Percentiles rank a stretch among this genome's conserved stretches.
phyloP scores from a whole-genome alignment of 768 basidiomycete species.

The Paxillus ammoniavirescens region DNA sequence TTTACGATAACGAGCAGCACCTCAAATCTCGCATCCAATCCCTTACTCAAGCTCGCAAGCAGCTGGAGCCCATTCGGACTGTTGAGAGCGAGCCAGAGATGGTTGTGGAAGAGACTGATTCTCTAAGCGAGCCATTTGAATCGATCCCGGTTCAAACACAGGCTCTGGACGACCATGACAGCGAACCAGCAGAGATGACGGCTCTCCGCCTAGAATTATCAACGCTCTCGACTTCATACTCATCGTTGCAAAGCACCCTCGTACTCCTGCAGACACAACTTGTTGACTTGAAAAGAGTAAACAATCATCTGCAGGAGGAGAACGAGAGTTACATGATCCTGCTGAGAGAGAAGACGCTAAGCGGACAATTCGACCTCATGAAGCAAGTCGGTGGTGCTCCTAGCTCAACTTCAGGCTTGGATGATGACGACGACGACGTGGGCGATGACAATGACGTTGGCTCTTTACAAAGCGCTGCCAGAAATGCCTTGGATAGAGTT shows the following conservation, averaged over 20 bases:
- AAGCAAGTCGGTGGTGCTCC: slow-evolving; percentile 57
- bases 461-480: slow-evolving; percentile 55
- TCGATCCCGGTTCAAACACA: slow-evolving; percentile 34
- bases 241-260: slow-evolving; percentile 80
- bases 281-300: slow-evolving; percentile 83
- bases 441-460: slow-evolving; percentile 46
- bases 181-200: slow-evolving; percentile 87
- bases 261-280: slow-evolving; percentile 84
- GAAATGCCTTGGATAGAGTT: slow-evolving; percentile 61
- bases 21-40: slow-evolving; percentile 88
- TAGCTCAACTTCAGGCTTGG: slow-evolving; percentile 39
- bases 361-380: slow-evolving; percentile 79
- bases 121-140: slow-evolving; percentile 22
- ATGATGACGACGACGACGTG: slow-evolving; percentile 30
- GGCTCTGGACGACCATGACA: slow-evolving; percentile 60
- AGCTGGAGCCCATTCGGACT: slow-evolving; percentile 38
- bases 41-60: slow-evolving; percentile 64
- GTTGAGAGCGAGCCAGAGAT: slow-evolving; percentile 39
- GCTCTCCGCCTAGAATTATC: slow-evolving; percentile 80
- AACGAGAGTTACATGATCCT: slow-evolving; percentile 97
- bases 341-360: slow-evolving; percentile 86
- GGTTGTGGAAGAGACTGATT: slow-evolving; percentile 36
- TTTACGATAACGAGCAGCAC: slow-evolving; percentile 93
- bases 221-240: slow-evolving; percentile 81
- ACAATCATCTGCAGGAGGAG: slow-evolving; percentile 87